A percentile compares a stretch with the other conserved stretches of the same genome.
phyloP scores from a whole-genome alignment of 2,329 filamentous ascomycete genomes.

The Verticillium dahliae region DNA sequence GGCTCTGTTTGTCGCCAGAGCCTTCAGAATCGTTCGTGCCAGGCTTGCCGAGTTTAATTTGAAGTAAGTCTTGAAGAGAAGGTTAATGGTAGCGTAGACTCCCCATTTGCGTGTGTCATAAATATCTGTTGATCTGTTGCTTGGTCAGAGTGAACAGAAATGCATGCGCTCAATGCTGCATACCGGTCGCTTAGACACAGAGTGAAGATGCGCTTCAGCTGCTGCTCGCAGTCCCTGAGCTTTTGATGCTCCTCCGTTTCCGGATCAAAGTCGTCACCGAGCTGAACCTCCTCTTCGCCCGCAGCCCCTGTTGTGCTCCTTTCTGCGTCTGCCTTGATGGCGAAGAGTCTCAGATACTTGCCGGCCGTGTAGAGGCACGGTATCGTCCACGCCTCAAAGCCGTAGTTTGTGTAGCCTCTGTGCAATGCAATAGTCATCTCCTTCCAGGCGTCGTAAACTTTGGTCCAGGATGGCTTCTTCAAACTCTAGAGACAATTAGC shows the following conservation, averaged over 20 bases:
- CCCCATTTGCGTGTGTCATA: constrained; percentile 96
- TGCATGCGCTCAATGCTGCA: constrained; percentile 14
- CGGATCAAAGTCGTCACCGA: constrained; percentile 74
- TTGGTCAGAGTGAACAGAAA: constrained; percentile 11
- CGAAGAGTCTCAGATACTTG: constrained; percentile 80
- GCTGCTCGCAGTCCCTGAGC: constrained; percentile 82
- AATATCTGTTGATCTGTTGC: constrained; percentile 58
- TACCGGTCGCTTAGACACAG: constrained; percentile 86
- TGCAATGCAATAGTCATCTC: constrained; percentile 72
- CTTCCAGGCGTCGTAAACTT: constrained; percentile 84
- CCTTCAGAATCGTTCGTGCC: constrained; percentile 83
- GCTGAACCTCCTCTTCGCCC: constrained; percentile 29
- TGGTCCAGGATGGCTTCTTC: constrained; percentile 59
- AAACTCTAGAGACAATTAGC: neutral
- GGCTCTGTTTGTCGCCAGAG: constrained; percentile 65
- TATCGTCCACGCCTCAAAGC: constrained; percentile 85
- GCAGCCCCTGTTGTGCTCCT: constrained; percentile 30
- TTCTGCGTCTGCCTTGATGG: constrained; percentile 82
- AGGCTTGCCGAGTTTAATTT: constrained; percentile 86
- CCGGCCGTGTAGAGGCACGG: constrained; percentile 84
- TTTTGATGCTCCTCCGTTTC: constrained; percentile 74
- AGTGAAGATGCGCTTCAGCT: constrained; percentile 88
- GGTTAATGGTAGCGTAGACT: constrained; percentile 88
- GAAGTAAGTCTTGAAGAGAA: constrained; percentile 98
- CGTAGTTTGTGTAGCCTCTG: constrained; percentile 69